Evolutionary conservation across 345 rosid genomes (phyloP).

Genomic region (Eucalyptus leucophloia): DNA sequence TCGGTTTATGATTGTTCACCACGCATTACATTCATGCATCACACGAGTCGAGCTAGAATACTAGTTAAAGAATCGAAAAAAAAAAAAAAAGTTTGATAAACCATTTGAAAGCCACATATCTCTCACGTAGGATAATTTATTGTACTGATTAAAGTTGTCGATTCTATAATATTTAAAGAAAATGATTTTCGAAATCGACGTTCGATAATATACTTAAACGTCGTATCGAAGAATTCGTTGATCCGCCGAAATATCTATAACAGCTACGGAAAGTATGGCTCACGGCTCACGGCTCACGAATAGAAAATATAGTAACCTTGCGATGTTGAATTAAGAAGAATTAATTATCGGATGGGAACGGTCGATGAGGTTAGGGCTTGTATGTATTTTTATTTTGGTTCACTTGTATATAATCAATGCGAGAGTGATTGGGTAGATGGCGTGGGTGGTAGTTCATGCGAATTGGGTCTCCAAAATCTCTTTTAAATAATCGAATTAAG

Average conservation of each 20-base stretch:
- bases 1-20: background rate
- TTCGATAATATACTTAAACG: accelerated
- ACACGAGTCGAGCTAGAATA: background rate
- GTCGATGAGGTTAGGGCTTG: background rate
- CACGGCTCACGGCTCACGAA: background rate
- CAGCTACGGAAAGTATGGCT: background rate
- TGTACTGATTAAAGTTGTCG: background rate
- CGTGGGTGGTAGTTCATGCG: background rate
- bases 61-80: too few species aligned
- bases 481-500: background rate
- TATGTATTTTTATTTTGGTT: background rate
- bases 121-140: accelerated
- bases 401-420: background rate
- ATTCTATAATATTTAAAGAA: background rate
- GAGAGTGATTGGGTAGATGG: background rate
- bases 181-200: background rate
- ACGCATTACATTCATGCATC: background rate
- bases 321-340: background rate
- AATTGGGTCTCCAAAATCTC: background rate
- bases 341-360: background rate
- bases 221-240: background rate
- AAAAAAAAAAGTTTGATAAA: background rate
- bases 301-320: background rate
- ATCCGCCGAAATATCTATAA: background rate
- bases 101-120: background rate